These are phyloP conservation scores for Gymnopilus dilepis DNA, from an alignment of 768 basidiomycete genomes.

Conservation along the genomic window DNA sequence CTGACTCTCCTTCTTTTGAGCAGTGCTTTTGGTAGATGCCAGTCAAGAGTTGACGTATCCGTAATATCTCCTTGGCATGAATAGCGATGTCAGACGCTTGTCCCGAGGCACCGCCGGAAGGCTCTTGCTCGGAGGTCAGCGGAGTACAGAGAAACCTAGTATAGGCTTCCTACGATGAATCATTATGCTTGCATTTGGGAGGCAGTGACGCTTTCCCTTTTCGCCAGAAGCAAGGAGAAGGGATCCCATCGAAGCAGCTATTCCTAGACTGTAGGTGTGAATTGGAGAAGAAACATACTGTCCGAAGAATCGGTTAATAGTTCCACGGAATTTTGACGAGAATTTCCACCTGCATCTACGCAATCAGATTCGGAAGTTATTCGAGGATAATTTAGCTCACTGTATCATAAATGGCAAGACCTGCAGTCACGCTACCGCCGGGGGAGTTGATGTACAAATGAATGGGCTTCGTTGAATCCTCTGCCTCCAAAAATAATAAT, in stretches of 20 bases:
- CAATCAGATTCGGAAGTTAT: slow-evolving; percentile 17
- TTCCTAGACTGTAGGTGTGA: slow-evolving; percentile 95
- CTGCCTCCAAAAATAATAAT: slow-evolving; percentile 93
- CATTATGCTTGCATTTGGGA: slow-evolving; percentile 97
- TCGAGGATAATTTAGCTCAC: slow-evolving; percentile 48
- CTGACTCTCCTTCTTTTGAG: slow-evolving; percentile 63
- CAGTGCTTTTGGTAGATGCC: slow-evolving; percentile 92
- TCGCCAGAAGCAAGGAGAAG: slow-evolving; percentile 91
- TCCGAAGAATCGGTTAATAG: slow-evolving; percentile 26
- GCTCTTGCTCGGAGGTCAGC: slow-evolving; percentile 61
- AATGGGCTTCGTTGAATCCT: slow-evolving; percentile 92
- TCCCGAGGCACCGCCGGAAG: slow-evolving; percentile 94
- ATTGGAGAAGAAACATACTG: slow-evolving; percentile 94
- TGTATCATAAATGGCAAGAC: slow-evolving; percentile 97
- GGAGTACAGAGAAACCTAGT: slow-evolving; percentile 18
- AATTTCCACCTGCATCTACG: slow-evolving; percentile 71
- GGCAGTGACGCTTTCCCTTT: slow-evolving; percentile 87
- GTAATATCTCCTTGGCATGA: slow-evolving; percentile 94
- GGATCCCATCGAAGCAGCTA: slow-evolving; percentile 97
- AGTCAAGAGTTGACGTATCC: slow-evolving; percentile 83
- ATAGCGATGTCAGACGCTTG: slow-evolving; percentile 98
- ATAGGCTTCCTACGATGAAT: slow-evolving; percentile 79
- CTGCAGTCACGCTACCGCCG: slow-evolving; percentile 94
- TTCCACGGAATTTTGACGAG: slow-evolving; percentile 20
- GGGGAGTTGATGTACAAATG: slow-evolving; percentile 98